Evolutionary conservation across 805 yeast species (phyloP).

Genomic region (Naumovozyma dairenensis): DNA sequence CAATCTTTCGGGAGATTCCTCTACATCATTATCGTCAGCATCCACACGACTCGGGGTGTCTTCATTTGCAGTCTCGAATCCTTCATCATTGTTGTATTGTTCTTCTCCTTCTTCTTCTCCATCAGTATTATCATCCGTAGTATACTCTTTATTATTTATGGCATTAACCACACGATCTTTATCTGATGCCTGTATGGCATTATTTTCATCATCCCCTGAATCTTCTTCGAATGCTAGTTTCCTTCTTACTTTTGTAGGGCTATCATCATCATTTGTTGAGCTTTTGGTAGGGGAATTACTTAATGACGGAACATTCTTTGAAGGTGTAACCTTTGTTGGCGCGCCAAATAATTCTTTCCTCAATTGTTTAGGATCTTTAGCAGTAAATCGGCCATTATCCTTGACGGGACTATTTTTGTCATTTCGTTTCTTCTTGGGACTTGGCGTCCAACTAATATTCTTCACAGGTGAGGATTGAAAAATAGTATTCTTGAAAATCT

Average conservation of each 20-base stretch:
- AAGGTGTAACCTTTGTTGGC: conserved; percentile 14
- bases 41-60: no score
- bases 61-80: not conserved
- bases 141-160: no score
- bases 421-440: conserved; percentile 17
- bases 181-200: no score
- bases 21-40: not conserved
- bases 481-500: conserved; percentile 36
- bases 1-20: not conserved
- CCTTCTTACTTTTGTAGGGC: conserved; percentile 18
- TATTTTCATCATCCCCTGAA: conserved; percentile 10
- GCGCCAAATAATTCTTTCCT: conserved; percentile 23
- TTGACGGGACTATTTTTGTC: conserved; percentile 13
- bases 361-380: conserved; percentile 22
- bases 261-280: not conserved
- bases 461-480: conserved; percentile 28
- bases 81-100: conserved; percentile 2
- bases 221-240: conserved; percentile 27
- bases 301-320: conserved; percentile 1
- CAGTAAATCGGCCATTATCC: conserved; percentile 18
- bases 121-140: not conserved
- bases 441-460: conserved; percentile 23
- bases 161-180: no score
- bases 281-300: conserved; percentile 3
- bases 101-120: not conserved